These are phyloP conservation scores for Pascua sp. DNA, from an alignment of 1,284 basidiomycete genomes.

Conservation along the genomic window DNA sequence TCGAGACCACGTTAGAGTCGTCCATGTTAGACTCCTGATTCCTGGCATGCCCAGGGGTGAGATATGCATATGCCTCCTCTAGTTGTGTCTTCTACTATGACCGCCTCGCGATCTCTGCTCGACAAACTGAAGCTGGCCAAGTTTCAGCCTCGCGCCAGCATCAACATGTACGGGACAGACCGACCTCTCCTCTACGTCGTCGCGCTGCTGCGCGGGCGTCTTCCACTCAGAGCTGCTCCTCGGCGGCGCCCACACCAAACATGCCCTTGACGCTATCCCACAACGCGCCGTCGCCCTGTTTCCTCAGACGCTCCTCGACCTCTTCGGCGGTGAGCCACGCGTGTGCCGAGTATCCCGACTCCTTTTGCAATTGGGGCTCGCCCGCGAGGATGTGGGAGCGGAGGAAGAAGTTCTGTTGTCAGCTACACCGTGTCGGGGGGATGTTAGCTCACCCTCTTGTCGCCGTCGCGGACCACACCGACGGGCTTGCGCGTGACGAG, in stretches of 20 bases:
- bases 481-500: conserved; percentile 48
- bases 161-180: no score
- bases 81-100: background rate
- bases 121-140: no score
- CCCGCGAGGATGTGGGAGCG: conserved; percentile 48
- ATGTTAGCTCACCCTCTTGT: conserved; percentile 33
- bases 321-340: conserved; percentile 44
- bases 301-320: conserved; percentile 31
- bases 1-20: no score
- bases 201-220: no score
- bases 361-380: conserved; percentile 32
- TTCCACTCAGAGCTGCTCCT: conserved; percentile 8
- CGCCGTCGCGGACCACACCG: conserved; percentile 32
- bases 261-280: conserved; percentile 42
- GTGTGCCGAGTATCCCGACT: conserved; percentile 26
- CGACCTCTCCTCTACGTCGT: no score
- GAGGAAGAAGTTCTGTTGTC: conserved; percentile 46
- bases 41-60: conserved; percentile 4
- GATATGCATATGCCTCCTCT: conserved; percentile 17
- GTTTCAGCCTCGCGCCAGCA: background rate
- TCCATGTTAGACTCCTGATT: no score
- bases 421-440: background rate
- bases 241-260: conserved; percentile 28
- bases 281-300: conserved; percentile 36
- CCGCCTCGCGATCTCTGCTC: no score